A percentile compares a stretch with the other conserved stretches of the same genome.
phyloP scores from a whole-genome alignment of 1,284 basidiomycete species.

The Abortiporus biennis region DNA sequence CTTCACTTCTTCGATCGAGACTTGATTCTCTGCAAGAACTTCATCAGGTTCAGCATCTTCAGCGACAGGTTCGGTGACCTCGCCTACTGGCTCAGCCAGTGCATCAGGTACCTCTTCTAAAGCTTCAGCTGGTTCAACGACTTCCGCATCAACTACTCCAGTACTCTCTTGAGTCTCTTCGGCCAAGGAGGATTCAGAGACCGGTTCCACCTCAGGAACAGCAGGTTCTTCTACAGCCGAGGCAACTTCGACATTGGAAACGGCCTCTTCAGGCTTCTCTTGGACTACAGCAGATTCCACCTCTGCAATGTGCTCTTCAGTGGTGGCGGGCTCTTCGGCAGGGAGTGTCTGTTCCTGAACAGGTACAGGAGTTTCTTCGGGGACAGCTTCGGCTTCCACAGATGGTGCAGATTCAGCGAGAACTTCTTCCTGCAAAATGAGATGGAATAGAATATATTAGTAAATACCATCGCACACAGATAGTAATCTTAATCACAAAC shows the following conservation, averaged over 20 bases:
- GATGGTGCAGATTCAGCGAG: conserved; percentile 6
- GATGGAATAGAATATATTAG: no score
- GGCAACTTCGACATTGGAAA: not conserved
- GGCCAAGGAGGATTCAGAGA: no score
- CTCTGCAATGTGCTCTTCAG: not conserved
- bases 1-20: not conserved
- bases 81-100: conserved; percentile 1
- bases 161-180: not conserved
- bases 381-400: not conserved
- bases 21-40: not conserved
- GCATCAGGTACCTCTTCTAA: conserved; percentile 3
- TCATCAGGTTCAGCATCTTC: conserved; percentile 4
- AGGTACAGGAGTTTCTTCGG: not conserved
- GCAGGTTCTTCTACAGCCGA: conserved; percentile 5
- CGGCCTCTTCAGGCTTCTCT: conserved; percentile 1
- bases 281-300: no score
- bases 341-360: conserved; percentile 8
- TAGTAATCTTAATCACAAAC: no score
- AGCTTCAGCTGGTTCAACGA: not conserved
- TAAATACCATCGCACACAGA: no score
- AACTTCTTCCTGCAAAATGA: not conserved
- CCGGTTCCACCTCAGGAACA: conserved; percentile 1
- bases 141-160: not conserved
- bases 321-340: conserved; percentile 2
- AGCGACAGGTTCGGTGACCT: conserved; percentile 1